Evolutionary conservation across 495 filamentous ascomycete species (phyloP).

Genomic region (Tuber borchii): DNA sequence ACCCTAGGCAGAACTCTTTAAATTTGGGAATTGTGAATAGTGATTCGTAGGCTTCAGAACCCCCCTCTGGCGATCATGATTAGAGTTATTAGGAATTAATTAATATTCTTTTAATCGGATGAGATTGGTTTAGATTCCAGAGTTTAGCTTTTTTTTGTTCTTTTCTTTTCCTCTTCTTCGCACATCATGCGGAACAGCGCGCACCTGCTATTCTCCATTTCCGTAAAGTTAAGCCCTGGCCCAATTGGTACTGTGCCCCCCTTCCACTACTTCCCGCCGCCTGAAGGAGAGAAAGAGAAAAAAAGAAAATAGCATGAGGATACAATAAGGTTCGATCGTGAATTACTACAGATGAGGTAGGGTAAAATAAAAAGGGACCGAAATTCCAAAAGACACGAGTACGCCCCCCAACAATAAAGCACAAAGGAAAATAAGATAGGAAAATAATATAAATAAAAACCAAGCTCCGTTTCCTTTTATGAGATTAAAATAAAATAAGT

Average conservation of each 20-base stretch:
- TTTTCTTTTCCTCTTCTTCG: background rate
- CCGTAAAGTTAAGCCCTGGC: background rate
- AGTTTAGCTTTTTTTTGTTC: background rate
- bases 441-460: slow-evolving; percentile 20
- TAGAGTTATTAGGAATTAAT: slow-evolving; percentile 4
- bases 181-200: background rate
- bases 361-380: slow-evolving; percentile 12
- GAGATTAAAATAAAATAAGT: slow-evolving; percentile 2
- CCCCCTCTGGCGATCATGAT: background rate
- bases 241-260: background rate
- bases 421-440: slow-evolving; percentile 15
- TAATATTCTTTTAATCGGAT: background rate
- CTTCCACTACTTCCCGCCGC: background rate
- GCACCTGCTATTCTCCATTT: background rate
- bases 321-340: background rate
- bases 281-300: slow-evolving; percentile 4
- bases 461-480: slow-evolving; percentile 15
- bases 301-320: slow-evolving; percentile 22
- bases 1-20: background rate
- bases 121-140: background rate
- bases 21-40: background rate
- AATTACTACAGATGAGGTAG: slow-evolving; percentile 14
- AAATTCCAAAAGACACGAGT: slow-evolving; percentile 15
- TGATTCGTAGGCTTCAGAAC: background rate
- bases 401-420: slow-evolving; percentile 5